Percentiles rank a stretch among this genome's conserved stretches.
These are phyloP conservation scores for Mastigamoeba balamuthi DNA, from an alignment of 78 protist species.

Conservation along the genomic window DNA sequence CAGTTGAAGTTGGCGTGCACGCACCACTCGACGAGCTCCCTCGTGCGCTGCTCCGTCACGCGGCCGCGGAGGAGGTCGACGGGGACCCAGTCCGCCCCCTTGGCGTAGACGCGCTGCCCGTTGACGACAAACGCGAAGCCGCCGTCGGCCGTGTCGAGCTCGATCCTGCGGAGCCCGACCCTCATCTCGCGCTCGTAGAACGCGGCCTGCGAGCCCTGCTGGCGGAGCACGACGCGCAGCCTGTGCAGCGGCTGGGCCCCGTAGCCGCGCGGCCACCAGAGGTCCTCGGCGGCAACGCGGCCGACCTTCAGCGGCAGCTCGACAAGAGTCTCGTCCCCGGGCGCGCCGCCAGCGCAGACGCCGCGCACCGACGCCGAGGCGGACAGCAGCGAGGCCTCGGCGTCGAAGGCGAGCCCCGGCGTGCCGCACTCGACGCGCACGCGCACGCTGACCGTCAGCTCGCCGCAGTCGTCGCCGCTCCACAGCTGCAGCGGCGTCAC, in stretches of 20 bases:
- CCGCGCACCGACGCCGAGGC: neutral
- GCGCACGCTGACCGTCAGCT: neutral
- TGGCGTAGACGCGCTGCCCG: slow-evolving; percentile 8
- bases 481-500: neutral
- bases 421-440: neutral
- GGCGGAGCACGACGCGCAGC: neutral
- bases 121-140: neutral
- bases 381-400: neutral
- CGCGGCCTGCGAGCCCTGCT: neutral
- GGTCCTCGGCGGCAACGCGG: neutral
- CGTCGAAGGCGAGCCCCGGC: neutral
- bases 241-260: neutral
- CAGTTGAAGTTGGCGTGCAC: slow-evolving; percentile 29
- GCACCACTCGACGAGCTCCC: neutral
- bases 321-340: neutral
- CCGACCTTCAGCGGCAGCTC: neutral
- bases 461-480: neutral
- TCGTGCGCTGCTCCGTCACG: neutral
- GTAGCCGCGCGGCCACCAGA: neutral
- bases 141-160: neutral
- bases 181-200: neutral
- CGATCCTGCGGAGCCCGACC: neutral
- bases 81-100: slow-evolving; percentile 61
- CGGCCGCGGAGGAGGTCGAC: slow-evolving; percentile 21
- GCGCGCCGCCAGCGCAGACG: neutral